phyloP scores from a whole-genome alignment of 2,329 filamentous ascomycete genomes.

The Ophiosphaerella korrae region DNA sequence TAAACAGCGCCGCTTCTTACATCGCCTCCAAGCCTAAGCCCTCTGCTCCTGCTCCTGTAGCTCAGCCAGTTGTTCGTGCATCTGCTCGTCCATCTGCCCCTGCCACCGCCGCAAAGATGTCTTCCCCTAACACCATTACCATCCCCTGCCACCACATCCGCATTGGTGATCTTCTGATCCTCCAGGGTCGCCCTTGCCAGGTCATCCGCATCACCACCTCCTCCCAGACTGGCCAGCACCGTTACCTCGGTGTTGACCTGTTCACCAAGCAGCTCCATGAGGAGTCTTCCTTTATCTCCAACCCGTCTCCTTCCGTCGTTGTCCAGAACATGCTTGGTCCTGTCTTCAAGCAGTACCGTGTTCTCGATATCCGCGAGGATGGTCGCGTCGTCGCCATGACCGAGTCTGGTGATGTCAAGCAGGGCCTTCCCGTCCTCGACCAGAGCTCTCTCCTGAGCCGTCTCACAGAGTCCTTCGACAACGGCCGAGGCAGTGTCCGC shows the following conservation, averaged over 20 bases:
- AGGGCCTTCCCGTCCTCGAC: conserved; percentile 88
- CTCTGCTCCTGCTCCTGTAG: conserved; percentile 67
- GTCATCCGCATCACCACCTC: conserved; percentile 99
- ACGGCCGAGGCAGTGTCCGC: conserved; percentile 90
- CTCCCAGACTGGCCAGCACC: conserved; percentile 96
- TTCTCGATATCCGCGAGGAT: conserved; percentile 93
- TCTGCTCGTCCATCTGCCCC: conserved; percentile 21
- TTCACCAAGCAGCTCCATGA: conserved; percentile 99
- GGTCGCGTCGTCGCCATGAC: conserved; percentile 91
- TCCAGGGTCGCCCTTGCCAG: conserved; percentile 98
- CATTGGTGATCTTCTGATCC: conserved; percentile 97
- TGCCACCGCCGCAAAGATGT: conserved; percentile 43
- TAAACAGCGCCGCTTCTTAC: conserved; percentile 58
- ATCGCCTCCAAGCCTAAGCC: conserved; percentile 61
- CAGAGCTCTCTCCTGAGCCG: conserved; percentile 87
- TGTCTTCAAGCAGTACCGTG: conserved; percentile 99
- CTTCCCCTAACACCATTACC: conserved; percentile 85
- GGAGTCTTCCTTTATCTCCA: conserved; percentile 97
- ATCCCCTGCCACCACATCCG: conserved; percentile 99
- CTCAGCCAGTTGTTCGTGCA: conserved; percentile 19
- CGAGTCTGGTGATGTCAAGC: conserved; percentile 98
- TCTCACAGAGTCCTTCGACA: conserved; percentile 82
- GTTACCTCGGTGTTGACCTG: conserved; percentile 98
- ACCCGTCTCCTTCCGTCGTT: conserved; percentile 93
- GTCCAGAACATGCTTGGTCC: conserved; percentile 99